Base-by-base conservation (phyloP, 805 yeast species). In the Cyberlindnera xishuangbannaensis region DNA sequence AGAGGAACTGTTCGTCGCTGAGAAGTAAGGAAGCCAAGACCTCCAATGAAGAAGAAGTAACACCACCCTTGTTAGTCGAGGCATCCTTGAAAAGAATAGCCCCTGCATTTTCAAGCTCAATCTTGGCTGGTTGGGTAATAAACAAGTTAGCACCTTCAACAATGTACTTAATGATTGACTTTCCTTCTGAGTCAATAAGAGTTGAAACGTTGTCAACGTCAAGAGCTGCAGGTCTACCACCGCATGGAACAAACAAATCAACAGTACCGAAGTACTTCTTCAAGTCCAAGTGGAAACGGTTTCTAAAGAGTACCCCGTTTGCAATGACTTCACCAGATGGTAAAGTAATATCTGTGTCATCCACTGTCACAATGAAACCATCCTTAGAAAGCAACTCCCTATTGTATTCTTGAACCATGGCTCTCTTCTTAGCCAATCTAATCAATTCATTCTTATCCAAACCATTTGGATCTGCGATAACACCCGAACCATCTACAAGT, bases 111-210 rank as follows among this genome's bases (percentile, higher is more conserved):
- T 92, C 98, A 36, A 90, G 69, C 30, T 76, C 73, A 20, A 90
- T 62, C 66, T 90, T 92, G 32, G 97, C 97, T 25, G 86, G 75
- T 65, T 92, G 97, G 2, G 97, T 86, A 43, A 90, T 81, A 63
- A 90, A 92, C 59, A 90, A 70, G 61, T 90, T 92, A 36, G 98
- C 98, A 56, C 98, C 98, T 65, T 90, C 98, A 37, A 92, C 96
- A 56, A 90, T 76, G 62, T 80, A 86, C 30, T 95, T 94, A 48
- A 92, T 71, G 45, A 74, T 65, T 15, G 83, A 60, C 60, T 81
- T 79, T 37, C 92, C 94, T 19, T 76, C 76, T 58, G n/a, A n/a
- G n/a, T 83, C 85, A 47, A 92, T 74, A 50, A 86, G 74, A 34
- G 64, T 64, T 43, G 67, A 64, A 39, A 88, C 92, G 51, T 83